Evolutionary conservation across 2,329 filamentous ascomycete genomes (phyloP).

Genomic region (Tolypocladium tropicale): DNA sequence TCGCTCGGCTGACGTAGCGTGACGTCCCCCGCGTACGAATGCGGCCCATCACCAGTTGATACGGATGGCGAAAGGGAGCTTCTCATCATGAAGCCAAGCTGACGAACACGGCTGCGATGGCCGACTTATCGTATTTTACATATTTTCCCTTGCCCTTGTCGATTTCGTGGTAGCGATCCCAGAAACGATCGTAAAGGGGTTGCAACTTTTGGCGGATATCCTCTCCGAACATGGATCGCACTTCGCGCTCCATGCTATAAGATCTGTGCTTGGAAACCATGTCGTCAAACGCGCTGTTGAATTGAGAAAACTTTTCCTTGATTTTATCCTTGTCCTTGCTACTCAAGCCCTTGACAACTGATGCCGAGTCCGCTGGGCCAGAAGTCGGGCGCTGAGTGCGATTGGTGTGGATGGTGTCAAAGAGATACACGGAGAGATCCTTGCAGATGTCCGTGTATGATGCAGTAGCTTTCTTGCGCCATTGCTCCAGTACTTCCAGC

Average conservation of each 20-base stretch:
- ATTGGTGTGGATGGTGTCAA: constrained; percentile 88
- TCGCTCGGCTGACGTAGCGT: no score
- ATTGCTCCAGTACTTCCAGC: constrained; percentile 61
- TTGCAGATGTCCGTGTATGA: constrained; percentile 83
- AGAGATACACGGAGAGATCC: constrained; percentile 72
- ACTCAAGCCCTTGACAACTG: constrained; percentile 71
- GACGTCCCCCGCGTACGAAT: no score
- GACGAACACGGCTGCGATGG: constrained; percentile 57
- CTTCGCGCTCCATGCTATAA: constrained; percentile 84
- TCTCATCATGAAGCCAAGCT: constrained; percentile 31
- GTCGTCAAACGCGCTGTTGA: constrained; percentile 87
- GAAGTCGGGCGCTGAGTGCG: constrained; percentile 62
- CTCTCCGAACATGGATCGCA: constrained; percentile 66
- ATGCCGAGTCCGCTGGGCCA: constrained; percentile 67
- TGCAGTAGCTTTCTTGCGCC: constrained; percentile 76
- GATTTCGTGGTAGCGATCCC: constrained; percentile 93
- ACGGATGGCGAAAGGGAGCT: neutral
- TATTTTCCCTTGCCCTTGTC: constrained; percentile 98
- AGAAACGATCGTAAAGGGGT: constrained; percentile 89
- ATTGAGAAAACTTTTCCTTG: constrained; percentile 89
- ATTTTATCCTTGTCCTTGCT: constrained; percentile 94
- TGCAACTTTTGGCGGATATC: constrained; percentile 90
- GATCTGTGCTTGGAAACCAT: constrained; percentile 73
- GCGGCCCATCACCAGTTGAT: no score
- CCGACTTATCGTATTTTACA: constrained; percentile 88